phyloP scores from a whole-genome alignment of 2,329 filamentous ascomycete species.

The Fusarium odoratissimum region DNA sequence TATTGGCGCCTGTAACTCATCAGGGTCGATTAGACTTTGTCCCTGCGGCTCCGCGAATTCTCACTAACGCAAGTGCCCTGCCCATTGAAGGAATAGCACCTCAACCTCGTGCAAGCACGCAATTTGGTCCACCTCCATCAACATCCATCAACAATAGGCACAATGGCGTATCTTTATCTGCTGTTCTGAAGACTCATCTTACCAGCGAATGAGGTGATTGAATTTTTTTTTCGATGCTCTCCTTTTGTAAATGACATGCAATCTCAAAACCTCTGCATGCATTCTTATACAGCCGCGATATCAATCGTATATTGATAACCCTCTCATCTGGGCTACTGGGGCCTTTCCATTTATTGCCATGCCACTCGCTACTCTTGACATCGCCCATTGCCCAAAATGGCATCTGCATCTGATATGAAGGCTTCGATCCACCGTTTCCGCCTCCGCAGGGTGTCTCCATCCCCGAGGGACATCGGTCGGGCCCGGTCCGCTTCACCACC shows the following conservation, averaged over 20 bases:
- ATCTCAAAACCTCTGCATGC: not conserved
- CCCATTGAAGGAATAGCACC: not conserved
- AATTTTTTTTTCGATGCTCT: not conserved
- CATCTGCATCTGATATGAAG: constrained; percentile 45
- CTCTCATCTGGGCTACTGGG: not conserved
- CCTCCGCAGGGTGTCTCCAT: constrained; percentile 42
- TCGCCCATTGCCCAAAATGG: constrained; percentile 36
- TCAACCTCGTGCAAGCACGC: constrained; percentile 39
- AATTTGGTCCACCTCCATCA: constrained; percentile 40
- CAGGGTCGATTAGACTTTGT: not conserved
- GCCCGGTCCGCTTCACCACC: constrained; percentile 46
- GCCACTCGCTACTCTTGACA: constrained; percentile 14
- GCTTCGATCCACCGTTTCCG: constrained; percentile 45
- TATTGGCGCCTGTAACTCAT: not conserved
- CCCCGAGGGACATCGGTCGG: constrained; percentile 40
- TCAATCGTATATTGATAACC: not conserved
- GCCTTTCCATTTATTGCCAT: constrained; percentile 7
- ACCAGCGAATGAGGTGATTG: constrained; percentile 4
- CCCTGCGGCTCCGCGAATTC: constrained; percentile 1
- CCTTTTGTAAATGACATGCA: constrained; percentile 1
- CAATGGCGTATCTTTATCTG: constrained; percentile 19
- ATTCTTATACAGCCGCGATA: not conserved
- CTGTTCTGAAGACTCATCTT: constrained; percentile 5
- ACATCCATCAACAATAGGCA: constrained; percentile 28
- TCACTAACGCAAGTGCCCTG: constrained; percentile 8